Evolutionary conservation across 2,329 filamentous ascomycete species (phyloP), one percentile per base, ranked within the genome.

Genomic region (Paecilomyces niveus): DNA sequence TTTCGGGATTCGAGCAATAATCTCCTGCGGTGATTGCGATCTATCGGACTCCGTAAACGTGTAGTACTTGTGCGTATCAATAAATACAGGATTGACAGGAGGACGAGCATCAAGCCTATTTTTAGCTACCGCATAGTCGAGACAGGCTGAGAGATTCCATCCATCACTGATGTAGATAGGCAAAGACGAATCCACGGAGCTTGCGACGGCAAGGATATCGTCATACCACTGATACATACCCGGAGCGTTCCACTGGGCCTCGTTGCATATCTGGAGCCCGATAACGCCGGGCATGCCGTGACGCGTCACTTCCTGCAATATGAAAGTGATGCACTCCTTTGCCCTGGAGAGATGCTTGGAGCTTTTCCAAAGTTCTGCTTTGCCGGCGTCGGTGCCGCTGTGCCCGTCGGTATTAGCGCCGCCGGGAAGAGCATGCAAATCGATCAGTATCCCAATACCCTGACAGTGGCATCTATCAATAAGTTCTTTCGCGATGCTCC

Each of bases 21-120:
- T 81, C 57, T 84, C 72, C 54, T 79, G 75, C 2, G 84, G 82
- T 11, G 76, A 71, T 61, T 81, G 79, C 9, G 67, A 65, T 63
- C 81, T 80, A 67, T 85, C 80, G 1, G 71, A 73, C 10, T 82
- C 79, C n/a, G 76, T 75, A 65, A 85, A 85, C 45, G 79, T 80
- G 75, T 81, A 86, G 67, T 86, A 85, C 58, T 79, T 76, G 67
- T 85, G 83, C 11, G 82, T 85, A 62, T 85, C 84, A 26, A 86
- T 73, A 22, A 85, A 70, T 7, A 85, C 74, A 0, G 82, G 81
- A 54, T 77, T 78, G 4, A 58, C 15, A 10, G 55, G 54, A 21
- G 31, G 7, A 13, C 35, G 18, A n/a, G 31, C 54, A 22, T 67
- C 66, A 8, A 70, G 64, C 8, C 58, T 62, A 59, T 78, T 80